phyloP scores from a whole-genome alignment of 257 asterid species.

The Agastache rugosa region DNA sequence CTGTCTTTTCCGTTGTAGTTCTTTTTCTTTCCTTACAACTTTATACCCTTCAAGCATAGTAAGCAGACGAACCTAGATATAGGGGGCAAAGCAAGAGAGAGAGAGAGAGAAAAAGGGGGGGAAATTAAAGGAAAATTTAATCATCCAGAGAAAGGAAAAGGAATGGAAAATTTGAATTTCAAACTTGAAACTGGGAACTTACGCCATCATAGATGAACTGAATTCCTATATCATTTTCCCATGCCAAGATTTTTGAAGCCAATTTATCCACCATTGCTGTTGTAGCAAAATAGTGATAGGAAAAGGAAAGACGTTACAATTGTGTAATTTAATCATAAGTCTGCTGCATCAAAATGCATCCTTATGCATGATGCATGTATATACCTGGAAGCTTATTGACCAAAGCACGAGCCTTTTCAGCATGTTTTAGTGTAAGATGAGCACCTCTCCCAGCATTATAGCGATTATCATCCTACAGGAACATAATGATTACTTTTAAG shows the following conservation, averaged over 20 bases:
- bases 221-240: constrained; percentile 80
- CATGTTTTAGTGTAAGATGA: constrained; percentile 89
- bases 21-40: constrained; percentile 71
- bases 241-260: constrained; percentile 67
- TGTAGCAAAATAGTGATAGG: constrained; percentile 22
- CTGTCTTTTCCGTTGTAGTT: constrained; percentile 76
- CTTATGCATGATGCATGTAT: constrained; percentile 17
- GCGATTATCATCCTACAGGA: constrained; percentile 82
- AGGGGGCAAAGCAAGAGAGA: background rate
- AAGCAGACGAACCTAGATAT: constrained; percentile 70
- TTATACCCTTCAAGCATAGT: constrained; percentile 80
- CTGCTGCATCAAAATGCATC: constrained; percentile 24
- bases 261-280: constrained; percentile 88
- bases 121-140: background rate
- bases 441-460: constrained; percentile 97
- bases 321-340: background rate
- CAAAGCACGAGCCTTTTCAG: constrained; percentile 93
- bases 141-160: constrained; percentile 2
- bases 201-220: constrained; percentile 88
- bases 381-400: constrained; percentile 94
- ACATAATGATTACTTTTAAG: constrained; percentile 26
- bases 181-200: constrained; percentile 37
- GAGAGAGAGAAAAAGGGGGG: too few species aligned
- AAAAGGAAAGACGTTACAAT: background rate
- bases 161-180: background rate